Conservation (phyloP, 352 stramenopile species). For the Aphanomyces stellatus region DNA sequence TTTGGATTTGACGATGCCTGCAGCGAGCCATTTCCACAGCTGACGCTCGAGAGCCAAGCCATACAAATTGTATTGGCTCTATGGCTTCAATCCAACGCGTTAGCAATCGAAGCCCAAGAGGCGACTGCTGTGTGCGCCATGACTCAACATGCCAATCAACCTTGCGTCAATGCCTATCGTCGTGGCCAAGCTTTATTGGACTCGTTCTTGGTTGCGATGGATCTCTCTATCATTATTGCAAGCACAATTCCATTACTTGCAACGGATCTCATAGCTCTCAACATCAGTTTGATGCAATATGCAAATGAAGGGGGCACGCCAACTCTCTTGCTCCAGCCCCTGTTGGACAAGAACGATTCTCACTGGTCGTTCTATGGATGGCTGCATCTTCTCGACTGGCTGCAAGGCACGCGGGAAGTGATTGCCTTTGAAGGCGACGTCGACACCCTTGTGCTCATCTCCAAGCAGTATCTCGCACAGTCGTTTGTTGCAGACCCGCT, state of each 20-base stretch:
- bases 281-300: background rate
- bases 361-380: background rate
- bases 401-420: background rate
- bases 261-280: background rate
- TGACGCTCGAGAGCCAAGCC: background rate
- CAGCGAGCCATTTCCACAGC: background rate
- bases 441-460: background rate
- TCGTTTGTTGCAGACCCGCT: background rate
- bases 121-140: background rate
- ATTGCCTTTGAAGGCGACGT: background rate
- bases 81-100: background rate
- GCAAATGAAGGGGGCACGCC: background rate
- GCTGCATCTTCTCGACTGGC: background rate
- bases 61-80: background rate
- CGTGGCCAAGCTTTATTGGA: background rate
- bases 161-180: background rate
- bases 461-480: background rate
- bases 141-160: background rate
- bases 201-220: background rate
- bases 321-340: background rate
- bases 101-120: background rate
- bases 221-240: background rate
- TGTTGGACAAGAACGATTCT: background rate
- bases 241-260: background rate
- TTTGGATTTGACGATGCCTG: background rate